A percentile compares a stretch with the other conserved stretches of the same genome.
Conservation (phyloP, 2,329 filamentous ascomycete species). For the Emmonsia crescens region DNA sequence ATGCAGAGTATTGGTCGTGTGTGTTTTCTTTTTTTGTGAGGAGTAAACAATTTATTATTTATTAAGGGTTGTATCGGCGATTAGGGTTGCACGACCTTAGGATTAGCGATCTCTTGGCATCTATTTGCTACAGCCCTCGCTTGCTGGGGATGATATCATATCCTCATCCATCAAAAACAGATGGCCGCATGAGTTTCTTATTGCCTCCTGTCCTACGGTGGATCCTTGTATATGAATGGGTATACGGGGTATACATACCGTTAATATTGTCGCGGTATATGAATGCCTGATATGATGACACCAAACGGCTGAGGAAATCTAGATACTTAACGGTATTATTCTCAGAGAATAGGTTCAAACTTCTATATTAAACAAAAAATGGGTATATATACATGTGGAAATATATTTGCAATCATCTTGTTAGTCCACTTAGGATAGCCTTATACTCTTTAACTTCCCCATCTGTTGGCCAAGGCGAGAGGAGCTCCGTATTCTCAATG, state of each 20-base stretch:
- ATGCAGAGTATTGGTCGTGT: background rate
- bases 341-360: background rate
- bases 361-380: background rate
- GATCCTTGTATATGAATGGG: background rate
- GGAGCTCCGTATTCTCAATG: conserved; percentile 20
- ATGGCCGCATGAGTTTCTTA: background rate
- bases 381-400: background rate
- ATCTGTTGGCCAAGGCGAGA: conserved; percentile 30
- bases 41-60: background rate
- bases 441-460: conserved; percentile 30
- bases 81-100: background rate
- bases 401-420: background rate
- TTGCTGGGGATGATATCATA: background rate
- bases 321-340: background rate
- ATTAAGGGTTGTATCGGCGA: background rate
- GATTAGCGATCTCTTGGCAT: background rate
- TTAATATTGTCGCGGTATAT: background rate
- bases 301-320: background rate
- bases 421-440: conserved; percentile 5
- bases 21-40: background rate
- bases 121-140: background rate
- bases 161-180: no score
- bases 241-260: background rate
- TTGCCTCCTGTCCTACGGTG: background rate
- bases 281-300: background rate